Evolutionary conservation across 345 rosid species (phyloP).

Genomic region (Gossypium raimondii): DNA sequence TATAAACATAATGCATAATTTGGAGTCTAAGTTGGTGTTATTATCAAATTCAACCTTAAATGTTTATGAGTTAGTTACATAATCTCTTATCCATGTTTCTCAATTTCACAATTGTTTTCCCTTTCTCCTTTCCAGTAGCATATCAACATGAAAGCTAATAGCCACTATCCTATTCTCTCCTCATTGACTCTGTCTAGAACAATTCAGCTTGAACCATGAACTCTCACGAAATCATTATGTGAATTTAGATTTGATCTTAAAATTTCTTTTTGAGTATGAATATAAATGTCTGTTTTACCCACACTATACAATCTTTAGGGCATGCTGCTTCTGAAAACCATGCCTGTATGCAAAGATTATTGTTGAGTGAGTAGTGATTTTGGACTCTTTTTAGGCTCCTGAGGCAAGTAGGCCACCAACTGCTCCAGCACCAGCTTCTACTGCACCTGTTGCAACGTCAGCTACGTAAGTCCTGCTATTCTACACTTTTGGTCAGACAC

Average conservation of each 20-base stretch:
- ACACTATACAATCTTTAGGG: neutral
- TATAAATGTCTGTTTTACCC: neutral
- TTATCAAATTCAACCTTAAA: neutral
- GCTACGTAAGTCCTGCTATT: neutral
- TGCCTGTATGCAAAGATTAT: neutral
- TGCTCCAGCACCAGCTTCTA: neutral
- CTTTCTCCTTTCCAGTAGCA: neutral
- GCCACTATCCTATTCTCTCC: neutral
- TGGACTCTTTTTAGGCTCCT: neutral
- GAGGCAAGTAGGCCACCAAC: neutral
- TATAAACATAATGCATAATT: neutral
- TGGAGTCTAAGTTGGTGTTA: neutral
- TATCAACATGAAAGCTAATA: neutral
- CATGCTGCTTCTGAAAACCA: neutral
- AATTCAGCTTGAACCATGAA: neutral
- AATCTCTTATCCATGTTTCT: neutral
- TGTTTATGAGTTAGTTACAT: neutral
- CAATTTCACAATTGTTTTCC: neutral
- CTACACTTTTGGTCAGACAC: neutral
- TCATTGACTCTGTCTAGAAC: neutral
- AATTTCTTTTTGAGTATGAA: neutral
- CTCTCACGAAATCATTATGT: neutral
- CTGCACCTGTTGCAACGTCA: constrained; percentile 4
- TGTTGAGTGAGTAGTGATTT: neutral
- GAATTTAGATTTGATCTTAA: neutral